Base-by-base conservation (phyloP, 2,329 filamentous ascomycete species). In the Colletotrichum tamarilloi region DNA sequence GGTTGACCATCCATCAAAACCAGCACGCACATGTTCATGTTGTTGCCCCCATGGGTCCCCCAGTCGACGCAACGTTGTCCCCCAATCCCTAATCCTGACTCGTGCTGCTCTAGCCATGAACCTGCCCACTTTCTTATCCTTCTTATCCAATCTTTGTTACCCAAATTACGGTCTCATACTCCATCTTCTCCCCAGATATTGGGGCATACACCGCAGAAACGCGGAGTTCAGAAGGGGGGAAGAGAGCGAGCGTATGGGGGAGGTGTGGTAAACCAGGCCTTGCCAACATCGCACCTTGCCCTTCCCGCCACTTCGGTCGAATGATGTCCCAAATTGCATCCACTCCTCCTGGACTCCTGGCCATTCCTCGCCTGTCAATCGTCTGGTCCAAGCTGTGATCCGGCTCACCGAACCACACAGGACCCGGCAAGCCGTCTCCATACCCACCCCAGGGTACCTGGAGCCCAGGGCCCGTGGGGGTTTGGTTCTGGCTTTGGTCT, bases 251-350 rank as follows among this genome's bases (percentile, higher is more conserved):
- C 28, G 12, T 5, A 63, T 42, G 7, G 46, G 12, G 28, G 11
- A 19, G 53, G 58, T 32, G 66, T 53, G 35, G 57, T 19, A n/a
- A 55, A 53, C 38, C 24, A 24, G 22, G 28, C 28, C 9, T n/a
- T 46, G 32, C 30, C 59, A 46, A 30, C 60, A 60, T 19, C 38
- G 38, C 66, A 46, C 67, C 55, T 55, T 19, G 32, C 57, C 35
- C 38, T 42, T 57, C 58, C 65, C 69, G 32, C 46, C 68, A 42
- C n/a, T 22, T 70, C 70, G 70, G 70, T 65, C 22, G 55, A 65
- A 73, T 65, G 59, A 70, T 65, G 60, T 26, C 66, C 66, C 70
- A 69, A 65, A 32, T 16, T 53, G 53, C 56, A 38, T 55, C 59
- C 70, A 49, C 58, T 38, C 30, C 28, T 35, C 8, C 26, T 30